Conservation (phyloP, 2,329 filamentous ascomycete species). For the Bipolaris victoriae region DNA sequence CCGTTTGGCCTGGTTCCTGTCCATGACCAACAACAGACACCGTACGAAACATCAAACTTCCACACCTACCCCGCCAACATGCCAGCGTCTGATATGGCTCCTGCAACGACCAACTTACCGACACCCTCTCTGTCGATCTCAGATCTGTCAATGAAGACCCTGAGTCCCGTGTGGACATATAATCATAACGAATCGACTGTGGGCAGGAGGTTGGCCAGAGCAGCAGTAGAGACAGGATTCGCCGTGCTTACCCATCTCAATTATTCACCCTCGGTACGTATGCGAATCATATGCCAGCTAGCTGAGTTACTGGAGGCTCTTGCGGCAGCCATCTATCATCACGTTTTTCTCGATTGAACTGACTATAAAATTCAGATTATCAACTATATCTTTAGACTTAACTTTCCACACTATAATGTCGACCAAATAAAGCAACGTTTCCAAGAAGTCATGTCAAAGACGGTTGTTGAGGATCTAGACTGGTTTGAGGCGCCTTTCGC, state of each 20-base stretch:
- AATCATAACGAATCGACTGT: constrained; percentile 71
- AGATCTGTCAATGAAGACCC: constrained; percentile 36
- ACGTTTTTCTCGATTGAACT: not conserved
- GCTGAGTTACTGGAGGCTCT: not conserved
- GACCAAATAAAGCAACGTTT: constrained; percentile 52
- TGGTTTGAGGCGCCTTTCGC: constrained; percentile 67
- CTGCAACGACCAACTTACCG: constrained; percentile 32
- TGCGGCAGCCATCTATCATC: not conserved
- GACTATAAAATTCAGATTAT: constrained; percentile 21
- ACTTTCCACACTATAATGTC: constrained; percentile 62
- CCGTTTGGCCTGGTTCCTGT: constrained; percentile 43
- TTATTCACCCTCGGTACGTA: constrained; percentile 28
- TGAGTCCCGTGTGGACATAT: constrained; percentile 59
- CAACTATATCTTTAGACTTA: constrained; percentile 70
- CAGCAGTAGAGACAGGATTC: constrained; percentile 67
- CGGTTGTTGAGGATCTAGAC: constrained; percentile 59
- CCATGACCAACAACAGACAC: constrained; percentile 26
- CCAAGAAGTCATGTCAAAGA: constrained; percentile 47
- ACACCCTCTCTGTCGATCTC: constrained; percentile 26
- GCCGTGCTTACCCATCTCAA: constrained; percentile 60
- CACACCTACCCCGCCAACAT: constrained; percentile 30
- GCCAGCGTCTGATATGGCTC: constrained; percentile 34
- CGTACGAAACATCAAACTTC: constrained; percentile 25
- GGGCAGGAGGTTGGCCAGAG: constrained; percentile 71
- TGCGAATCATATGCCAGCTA: not conserved